Percentiles rank a stretch among this genome's conserved stretches.
These are phyloP conservation scores for Camellia lanceoleosa DNA, from an alignment of 148 eudicot genomes.

Conservation along the genomic window DNA sequence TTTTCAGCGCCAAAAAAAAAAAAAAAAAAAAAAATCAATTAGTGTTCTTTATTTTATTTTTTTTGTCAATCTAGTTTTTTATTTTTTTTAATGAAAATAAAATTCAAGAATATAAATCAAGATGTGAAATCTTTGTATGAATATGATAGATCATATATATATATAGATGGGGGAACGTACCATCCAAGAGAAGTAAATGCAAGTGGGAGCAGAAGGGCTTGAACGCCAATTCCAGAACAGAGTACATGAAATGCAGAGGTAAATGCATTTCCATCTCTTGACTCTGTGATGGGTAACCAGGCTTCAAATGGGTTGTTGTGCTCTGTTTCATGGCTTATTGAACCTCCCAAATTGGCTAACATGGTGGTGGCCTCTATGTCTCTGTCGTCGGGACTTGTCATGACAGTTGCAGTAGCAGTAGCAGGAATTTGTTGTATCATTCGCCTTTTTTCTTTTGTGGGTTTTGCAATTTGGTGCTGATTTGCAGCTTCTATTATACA, in stretches of 20 bases:
- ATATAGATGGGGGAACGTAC: constrained; percentile 14
- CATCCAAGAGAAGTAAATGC: constrained; percentile 44
- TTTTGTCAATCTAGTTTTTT: too few relatives aligned
- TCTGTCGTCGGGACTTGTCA: background rate
- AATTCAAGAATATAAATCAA: too few relatives aligned
- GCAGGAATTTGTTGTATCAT: background rate
- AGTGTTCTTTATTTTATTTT: too few relatives aligned
- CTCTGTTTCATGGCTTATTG: background rate
- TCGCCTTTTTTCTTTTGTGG: background rate
- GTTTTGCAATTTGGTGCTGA: background rate
- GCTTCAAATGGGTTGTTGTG: constrained; percentile 22
- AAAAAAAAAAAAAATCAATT: too few relatives aligned
- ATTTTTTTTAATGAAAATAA: too few relatives aligned
- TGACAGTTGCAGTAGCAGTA: background rate
- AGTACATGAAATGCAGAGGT: constrained; percentile 38
- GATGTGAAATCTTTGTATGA: too few relatives aligned
- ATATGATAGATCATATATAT: too few relatives aligned
- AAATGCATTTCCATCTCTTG: constrained; percentile 39
- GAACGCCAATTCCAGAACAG: constrained; percentile 46
- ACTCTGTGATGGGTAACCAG: constrained; percentile 57
- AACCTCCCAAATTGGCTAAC: too few relatives aligned
- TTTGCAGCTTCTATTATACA: background rate
- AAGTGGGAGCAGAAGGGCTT: constrained; percentile 38
- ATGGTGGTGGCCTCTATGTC: too few relatives aligned
- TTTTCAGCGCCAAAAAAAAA: too few relatives aligned